These are phyloP conservation scores for Hygrophorus russula DNA, from an alignment of 768 basidiomycete genomes.

Conservation along the genomic window DNA sequence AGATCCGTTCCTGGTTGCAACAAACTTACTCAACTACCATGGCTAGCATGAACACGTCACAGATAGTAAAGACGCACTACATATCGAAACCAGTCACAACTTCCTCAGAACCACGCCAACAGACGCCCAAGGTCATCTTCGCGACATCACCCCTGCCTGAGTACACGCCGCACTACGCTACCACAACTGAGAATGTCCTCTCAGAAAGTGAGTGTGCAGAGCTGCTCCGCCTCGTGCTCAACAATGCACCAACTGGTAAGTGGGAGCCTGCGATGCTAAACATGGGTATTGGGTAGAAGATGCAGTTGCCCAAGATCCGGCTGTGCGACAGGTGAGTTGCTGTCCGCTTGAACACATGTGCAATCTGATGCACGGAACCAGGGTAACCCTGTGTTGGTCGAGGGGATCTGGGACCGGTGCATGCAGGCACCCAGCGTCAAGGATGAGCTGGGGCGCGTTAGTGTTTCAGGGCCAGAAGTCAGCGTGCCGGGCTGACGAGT, in stretches of 20 bases:
- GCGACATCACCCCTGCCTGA: background rate
- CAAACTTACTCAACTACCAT: no score
- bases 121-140: background rate
- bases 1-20: no score
- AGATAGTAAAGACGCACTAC: no score
- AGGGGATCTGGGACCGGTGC: background rate
- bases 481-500: background rate
- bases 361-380: background rate
- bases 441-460: background rate
- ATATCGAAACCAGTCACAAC: no score
- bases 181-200: background rate
- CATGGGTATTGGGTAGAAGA: background rate
- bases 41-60: no score
- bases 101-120: no score
- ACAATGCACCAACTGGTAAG: background rate
- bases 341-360: background rate
- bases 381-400: background rate
- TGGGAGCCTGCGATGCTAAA: background rate
- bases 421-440: background rate
- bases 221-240: background rate
- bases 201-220: background rate
- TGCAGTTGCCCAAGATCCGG: background rate
- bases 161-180: background rate
- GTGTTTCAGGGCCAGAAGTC: background rate
- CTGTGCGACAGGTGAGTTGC: background rate